Percentiles rank a stretch among this genome's conserved stretches.
Conservation (phyloP, 495 filamentous ascomycete species). For the Xylaria nigripes region DNA sequence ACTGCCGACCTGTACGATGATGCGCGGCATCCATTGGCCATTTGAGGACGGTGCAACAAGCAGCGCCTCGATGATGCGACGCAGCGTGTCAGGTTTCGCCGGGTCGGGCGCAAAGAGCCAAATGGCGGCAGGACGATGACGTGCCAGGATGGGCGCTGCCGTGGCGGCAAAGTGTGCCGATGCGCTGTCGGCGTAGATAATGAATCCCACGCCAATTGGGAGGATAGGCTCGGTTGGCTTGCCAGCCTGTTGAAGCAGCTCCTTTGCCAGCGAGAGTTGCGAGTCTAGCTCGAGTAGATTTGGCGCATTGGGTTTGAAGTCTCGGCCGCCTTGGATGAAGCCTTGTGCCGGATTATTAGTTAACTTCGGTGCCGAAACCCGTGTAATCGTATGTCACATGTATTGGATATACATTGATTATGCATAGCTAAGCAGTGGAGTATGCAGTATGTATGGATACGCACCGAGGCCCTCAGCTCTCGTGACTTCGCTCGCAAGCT, state of each 20-base stretch:
- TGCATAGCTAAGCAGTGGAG: too few species aligned
- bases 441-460: not conserved
- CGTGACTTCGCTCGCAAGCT: conserved; percentile 56
- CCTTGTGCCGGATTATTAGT: conserved; percentile 16
- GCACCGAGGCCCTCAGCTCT: conserved; percentile 58
- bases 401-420: too few species aligned
- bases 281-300: conserved; percentile 20
- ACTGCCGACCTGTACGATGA: conserved; percentile 61
- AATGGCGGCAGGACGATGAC: conserved; percentile 53
- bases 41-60: conserved; percentile 1
- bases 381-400: too few species aligned
- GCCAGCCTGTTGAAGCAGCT: conserved; percentile 14
- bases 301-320: conserved; percentile 25
- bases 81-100: conserved; percentile 43
- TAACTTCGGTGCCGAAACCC: too few species aligned
- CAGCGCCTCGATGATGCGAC: conserved; percentile 20
- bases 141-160: conserved; percentile 29
- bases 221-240: conserved; percentile 24
- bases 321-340: conserved; percentile 31
- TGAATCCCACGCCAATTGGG: conserved; percentile 34
- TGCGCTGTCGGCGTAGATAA: conserved; percentile 24
- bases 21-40: conserved; percentile 28
- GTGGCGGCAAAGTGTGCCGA: conserved; percentile 24
- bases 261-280: conserved; percentile 31
- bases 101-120: conserved; percentile 66